These are phyloP conservation scores for Penicillium vulpinum DNA, from an alignment of 2,329 filamentous ascomycete species.

Conservation along the genomic window DNA sequence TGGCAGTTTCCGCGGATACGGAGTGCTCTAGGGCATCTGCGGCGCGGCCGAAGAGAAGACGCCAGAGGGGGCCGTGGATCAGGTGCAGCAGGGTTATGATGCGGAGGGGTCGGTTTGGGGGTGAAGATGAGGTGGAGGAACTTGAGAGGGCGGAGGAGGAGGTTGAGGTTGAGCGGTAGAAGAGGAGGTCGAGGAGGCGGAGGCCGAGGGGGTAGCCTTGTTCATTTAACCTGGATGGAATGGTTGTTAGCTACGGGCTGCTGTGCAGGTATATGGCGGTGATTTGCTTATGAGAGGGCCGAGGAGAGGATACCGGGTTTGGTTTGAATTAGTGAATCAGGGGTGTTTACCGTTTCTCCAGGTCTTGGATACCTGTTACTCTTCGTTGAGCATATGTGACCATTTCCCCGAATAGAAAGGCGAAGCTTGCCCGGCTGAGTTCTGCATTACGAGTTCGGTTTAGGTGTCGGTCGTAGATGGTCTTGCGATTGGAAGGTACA, in stretches of 20 bases:
- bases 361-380: constrained; percentile 88
- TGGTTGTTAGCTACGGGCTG: background rate
- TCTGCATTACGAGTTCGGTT: constrained; percentile 87
- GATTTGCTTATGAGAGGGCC: background rate
- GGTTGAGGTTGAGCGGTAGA: constrained; percentile 78
- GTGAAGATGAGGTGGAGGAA: constrained; percentile 69
- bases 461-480: constrained; percentile 93
- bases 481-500: constrained; percentile 90
- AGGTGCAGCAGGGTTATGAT: constrained; percentile 92
- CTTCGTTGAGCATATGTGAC: constrained; percentile 89
- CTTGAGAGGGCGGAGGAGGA: constrained; percentile 81
- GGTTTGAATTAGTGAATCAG: background rate
- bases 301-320: background rate
- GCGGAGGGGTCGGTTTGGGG: constrained; percentile 76
- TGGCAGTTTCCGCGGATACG: constrained; percentile 74
- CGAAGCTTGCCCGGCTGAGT: constrained; percentile 89
- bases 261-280: background rate
- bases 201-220: constrained; percentile 94
- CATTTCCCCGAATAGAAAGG: constrained; percentile 95
- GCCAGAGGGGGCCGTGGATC: constrained; percentile 89
- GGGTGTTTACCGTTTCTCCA: constrained; percentile 75
- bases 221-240: constrained; percentile 67
- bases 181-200: constrained; percentile 90
- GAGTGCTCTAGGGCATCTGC: constrained; percentile 93
- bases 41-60: constrained; percentile 84